Evolutionary conservation across 495 filamentous ascomycete genomes (phyloP), one percentile per base, ranked within the genome.

Genomic region (Aspergillus bertholletiae): DNA sequence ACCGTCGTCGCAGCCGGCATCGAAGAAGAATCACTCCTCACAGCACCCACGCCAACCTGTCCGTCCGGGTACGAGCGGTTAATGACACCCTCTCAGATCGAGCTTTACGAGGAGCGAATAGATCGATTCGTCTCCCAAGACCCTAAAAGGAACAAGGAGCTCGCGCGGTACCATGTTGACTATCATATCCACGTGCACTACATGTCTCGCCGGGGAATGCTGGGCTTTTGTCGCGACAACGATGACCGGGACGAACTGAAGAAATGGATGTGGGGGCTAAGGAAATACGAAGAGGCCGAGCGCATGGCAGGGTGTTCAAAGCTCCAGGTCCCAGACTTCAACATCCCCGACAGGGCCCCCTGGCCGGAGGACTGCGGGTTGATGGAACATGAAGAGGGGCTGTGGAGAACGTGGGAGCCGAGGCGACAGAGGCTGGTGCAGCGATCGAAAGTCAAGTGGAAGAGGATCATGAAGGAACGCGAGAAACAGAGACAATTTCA

Each of bases 171-270:
- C 34, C 55, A 62, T 22, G 57, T 67, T 1, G 71, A 73, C 37
- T 71, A 60, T 28, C 73, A 76, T 46, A 65, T 73, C 23, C 67
- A 63, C 6, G 61, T 70, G 35, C 73, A 76, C 47, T 65, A 66
- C 21, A 51, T 72, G 11, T 18, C 53, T 6, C 53, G 54, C 11
- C 53, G 64, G 4, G 59, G 62, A 1, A 46, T 63, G 1, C 41
- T 74, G 11, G 59, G 53, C 3, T 46, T 72, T 22, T 72, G 68
- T 32, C 70, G 67, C 9, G 56, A 67, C 21, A 51, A 54, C 15
- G 41, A 63, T 3, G 71, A 73, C 39, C 48, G 70, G 52, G 46
- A 61, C 18, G 57, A 68, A 3, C 32, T 71, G 9, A 54, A 59
- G 18, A 26, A 48, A 54, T 15, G 56, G 63, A 37, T 24, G 18